Evolutionary conservation across 495 filamentous ascomycete species (phyloP).

Genomic region (Aspergillus nidulans): DNA sequence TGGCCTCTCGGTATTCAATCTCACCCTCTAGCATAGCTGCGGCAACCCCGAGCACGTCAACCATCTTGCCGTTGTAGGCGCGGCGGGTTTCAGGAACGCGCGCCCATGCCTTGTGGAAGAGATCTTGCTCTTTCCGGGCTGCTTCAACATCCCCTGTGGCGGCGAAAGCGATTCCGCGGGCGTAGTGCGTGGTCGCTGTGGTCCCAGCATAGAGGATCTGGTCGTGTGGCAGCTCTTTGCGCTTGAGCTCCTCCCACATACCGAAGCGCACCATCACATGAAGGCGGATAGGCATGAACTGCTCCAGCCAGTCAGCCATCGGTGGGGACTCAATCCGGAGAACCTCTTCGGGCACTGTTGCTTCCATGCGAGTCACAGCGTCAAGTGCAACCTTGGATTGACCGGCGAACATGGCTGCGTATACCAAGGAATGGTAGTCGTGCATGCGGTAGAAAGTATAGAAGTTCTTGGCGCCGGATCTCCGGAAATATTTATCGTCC

Average conservation of each 20-base stretch:
- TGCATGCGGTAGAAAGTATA: constrained; percentile 66
- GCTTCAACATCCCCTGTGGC: constrained; percentile 43
- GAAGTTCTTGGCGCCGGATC: constrained; percentile 51
- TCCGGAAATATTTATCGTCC: constrained; percentile 54
- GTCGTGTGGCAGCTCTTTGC: constrained; percentile 46
- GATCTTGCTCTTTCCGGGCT: constrained; percentile 39
- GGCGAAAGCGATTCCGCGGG: constrained; percentile 57
- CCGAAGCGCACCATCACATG: constrained; percentile 66
- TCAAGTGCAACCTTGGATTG: constrained; percentile 53
- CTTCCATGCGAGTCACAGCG: constrained; percentile 48
- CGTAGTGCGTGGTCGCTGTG: constrained; percentile 60
- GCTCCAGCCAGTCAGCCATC: constrained; percentile 67
- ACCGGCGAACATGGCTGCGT: constrained; percentile 66
- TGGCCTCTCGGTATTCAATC: constrained; percentile 57
- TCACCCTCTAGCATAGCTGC: constrained; percentile 65
- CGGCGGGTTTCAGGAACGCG: constrained; percentile 50
- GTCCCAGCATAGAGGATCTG: constrained; percentile 55
- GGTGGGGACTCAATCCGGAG: constrained; percentile 45
- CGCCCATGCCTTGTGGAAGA: constrained; percentile 44
- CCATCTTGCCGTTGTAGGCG: constrained; percentile 59
- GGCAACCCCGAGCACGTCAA: constrained; percentile 55
- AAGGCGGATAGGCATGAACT: constrained; percentile 55
- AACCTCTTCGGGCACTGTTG: constrained; percentile 53
- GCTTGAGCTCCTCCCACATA: constrained; percentile 55
- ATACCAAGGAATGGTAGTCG: constrained; percentile 63